These are phyloP conservation scores for Anastatica hierochuntica DNA, from an alignment of 345 rosid genomes.

Conservation along the genomic window DNA sequence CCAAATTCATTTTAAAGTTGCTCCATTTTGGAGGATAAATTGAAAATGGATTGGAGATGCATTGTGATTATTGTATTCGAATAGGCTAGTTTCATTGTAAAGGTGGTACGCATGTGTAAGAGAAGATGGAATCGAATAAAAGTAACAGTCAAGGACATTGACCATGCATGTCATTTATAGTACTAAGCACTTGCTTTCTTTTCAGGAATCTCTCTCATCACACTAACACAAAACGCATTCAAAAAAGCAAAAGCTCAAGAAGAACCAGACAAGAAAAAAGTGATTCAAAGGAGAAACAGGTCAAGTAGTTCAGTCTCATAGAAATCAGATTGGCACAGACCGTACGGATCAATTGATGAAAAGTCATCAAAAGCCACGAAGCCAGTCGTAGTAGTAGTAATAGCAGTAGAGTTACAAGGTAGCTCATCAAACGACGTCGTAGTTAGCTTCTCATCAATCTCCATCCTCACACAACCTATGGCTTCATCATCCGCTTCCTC, in stretches of 20 bases:
- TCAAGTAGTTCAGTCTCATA: slow-evolving; percentile 8
- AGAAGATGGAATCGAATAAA: not conserved
- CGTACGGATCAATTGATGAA: not conserved
- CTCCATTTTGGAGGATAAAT: no score
- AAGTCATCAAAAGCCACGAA: slow-evolving; percentile 3
- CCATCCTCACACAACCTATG: no score
- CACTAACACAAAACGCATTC: not conserved
- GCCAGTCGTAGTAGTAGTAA: not conserved
- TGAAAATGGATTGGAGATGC: no score
- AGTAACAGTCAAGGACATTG: no score
- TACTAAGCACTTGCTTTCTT: not conserved
- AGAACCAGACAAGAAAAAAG: no score
- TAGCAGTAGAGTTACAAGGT: not conserved
- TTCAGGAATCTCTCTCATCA: slow-evolving; percentile 1
- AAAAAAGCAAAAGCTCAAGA: not conserved
- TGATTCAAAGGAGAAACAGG: not conserved
- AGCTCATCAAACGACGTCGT: slow-evolving; percentile 9
- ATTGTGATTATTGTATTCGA: no score
- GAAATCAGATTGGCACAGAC: slow-evolving; percentile 6
- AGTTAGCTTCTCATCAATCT: not conserved
- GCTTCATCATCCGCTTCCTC: no score
- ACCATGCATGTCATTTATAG: slow-evolving; percentile 13
- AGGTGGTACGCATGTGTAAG: no score
- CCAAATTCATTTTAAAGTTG: no score
- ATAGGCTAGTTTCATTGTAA: no score